Evolutionary conservation across 176 grass and related monocot species (phyloP), one percentile per base, ranked within the genome.

Genomic region (Bromus sterilis): DNA sequence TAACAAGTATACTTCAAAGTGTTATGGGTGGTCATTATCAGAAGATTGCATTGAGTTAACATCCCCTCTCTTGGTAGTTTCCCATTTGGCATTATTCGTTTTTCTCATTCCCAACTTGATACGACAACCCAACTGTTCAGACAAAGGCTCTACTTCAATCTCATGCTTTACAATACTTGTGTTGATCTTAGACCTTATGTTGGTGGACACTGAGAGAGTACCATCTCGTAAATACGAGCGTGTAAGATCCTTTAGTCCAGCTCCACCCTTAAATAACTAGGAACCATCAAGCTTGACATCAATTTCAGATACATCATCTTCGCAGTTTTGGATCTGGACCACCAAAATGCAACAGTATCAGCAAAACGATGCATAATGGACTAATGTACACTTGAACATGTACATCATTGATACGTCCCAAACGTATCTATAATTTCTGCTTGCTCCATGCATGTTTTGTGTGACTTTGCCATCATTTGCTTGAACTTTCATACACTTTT

Each of bases 141-240:
- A 63, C 7, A 48, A 63, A 2, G 55, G 66, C 77, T 94, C 85
- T 80, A 84, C 66, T 71, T 90, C 92, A 53, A 71, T 44, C 71
- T 91, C 76, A 11, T 76, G 66, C 64, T 80, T 90, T 59, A 67
- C 43, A 51, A 59, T 55, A 42, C 40, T 73, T n/a, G 79, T 76
- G 32, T 81, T 25, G 25, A 75, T 31, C 42, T 71, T 80, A 53
- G 67, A 16, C 55, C 79, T 53, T 80, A 42, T 61, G 34, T 84
- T 65, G 61, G 76, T 68, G 42, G 74, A 30, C 57, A 55, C 15
- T 80, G 35, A 89, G 57, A 87, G 80, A 71, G 89, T 90, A 61
- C 94, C 94, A 87, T 94, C 90, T 67, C 88, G 92, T 74, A 91
- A 86, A 90, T 97, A 90, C 94, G 92, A 97, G 74, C 90, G 67